A percentile compares a stretch with the other conserved stretches of the same genome.
Conservation (phyloP, 495 filamentous ascomycete species). For the Pyrenopolyporus hunteri region DNA sequence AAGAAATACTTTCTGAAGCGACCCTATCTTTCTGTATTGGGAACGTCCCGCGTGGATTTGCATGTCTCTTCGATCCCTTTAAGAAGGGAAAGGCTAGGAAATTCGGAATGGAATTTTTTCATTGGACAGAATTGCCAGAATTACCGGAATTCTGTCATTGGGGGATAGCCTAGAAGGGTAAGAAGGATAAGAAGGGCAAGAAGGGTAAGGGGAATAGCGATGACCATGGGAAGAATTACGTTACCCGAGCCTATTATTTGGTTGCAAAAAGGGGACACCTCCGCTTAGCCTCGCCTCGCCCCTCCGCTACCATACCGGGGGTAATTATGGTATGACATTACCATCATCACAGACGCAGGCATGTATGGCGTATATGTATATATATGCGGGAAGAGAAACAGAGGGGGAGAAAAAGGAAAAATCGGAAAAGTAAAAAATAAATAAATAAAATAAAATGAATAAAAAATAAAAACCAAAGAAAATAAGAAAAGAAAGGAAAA, state of each 20-base stretch:
- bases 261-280: slow-evolving; percentile 18
- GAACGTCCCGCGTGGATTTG: slow-evolving; percentile 16
- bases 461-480: neutral
- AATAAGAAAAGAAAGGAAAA: neutral
- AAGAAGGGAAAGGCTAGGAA: slow-evolving; percentile 21
- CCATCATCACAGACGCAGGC: no score
- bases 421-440: neutral
- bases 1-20: slow-evolving; percentile 29
- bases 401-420: neutral
- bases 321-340: no score
- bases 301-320: slow-evolving; percentile 20
- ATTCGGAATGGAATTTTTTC: slow-evolving; percentile 33
- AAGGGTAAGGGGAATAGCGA: no score
- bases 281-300: slow-evolving; percentile 25
- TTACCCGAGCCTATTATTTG: slow-evolving; percentile 14
- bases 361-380: no score
- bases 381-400: neutral
- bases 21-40: slow-evolving; percentile 32
- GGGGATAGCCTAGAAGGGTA: slow-evolving; percentile 28
- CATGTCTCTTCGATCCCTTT: slow-evolving; percentile 12
- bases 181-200: slow-evolving; percentile 16
- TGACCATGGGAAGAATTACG: slow-evolving; percentile 19
- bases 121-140: slow-evolving; percentile 39
- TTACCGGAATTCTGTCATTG: slow-evolving; percentile 20
- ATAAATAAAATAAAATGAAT: neutral